Percentiles rank a stretch among this genome's conserved stretches.
These are phyloP conservation scores for Pseudofabraea citricarpa DNA, from an alignment of 2,329 filamentous ascomycete species.

Conservation along the genomic window DNA sequence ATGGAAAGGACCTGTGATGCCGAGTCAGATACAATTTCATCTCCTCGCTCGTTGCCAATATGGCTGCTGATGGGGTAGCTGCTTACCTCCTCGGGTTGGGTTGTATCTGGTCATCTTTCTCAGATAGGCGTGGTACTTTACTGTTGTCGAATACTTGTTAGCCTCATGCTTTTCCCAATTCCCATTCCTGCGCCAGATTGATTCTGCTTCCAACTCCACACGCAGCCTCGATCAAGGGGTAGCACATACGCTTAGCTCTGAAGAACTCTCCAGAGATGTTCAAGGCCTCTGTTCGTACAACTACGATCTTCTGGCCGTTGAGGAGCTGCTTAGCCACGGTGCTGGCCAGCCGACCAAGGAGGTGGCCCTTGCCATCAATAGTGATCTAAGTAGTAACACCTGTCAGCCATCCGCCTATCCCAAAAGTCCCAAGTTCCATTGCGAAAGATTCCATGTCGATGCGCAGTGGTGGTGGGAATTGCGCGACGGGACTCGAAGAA, in stretches of 20 bases:
- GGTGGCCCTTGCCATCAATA: slow-evolving; percentile 99
- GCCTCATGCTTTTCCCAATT: slow-evolving; percentile 24
- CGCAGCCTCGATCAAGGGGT: slow-evolving; percentile 6
- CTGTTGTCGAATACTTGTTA: slow-evolving; percentile 56
- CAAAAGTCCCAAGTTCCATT: slow-evolving; percentile 4
- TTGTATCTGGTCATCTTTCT: slow-evolving; percentile 99
- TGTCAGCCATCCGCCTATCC: slow-evolving; percentile 26
- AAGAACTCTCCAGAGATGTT: slow-evolving; percentile 99
- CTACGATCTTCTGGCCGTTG: slow-evolving; percentile 98
- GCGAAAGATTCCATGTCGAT: slow-evolving; percentile 6
- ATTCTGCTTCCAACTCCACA: slow-evolving; percentile 9
- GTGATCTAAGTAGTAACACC: slow-evolving; percentile 63
- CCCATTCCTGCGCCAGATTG: slow-evolving; percentile 8
- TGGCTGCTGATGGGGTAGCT: slow-evolving; percentile 2
- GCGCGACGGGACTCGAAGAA: slow-evolving; percentile 26
- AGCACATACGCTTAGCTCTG: slow-evolving; percentile 96
- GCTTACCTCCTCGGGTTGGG: slow-evolving; percentile 92
- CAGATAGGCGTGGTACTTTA: slow-evolving; percentile 99
- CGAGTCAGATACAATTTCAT: slow-evolving; percentile 27
- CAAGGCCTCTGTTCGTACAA: slow-evolving; percentile 97
- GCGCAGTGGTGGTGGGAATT: not conserved
- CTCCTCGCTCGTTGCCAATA: not conserved
- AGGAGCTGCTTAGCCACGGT: slow-evolving; percentile 99
- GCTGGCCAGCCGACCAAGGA: slow-evolving; percentile 96
- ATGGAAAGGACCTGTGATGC: slow-evolving; percentile 83